Evolutionary conservation across 495 filamentous ascomycete genomes (phyloP), one percentile per base, ranked within the genome.

Genomic region (Tuber umbilicatum): DNA sequence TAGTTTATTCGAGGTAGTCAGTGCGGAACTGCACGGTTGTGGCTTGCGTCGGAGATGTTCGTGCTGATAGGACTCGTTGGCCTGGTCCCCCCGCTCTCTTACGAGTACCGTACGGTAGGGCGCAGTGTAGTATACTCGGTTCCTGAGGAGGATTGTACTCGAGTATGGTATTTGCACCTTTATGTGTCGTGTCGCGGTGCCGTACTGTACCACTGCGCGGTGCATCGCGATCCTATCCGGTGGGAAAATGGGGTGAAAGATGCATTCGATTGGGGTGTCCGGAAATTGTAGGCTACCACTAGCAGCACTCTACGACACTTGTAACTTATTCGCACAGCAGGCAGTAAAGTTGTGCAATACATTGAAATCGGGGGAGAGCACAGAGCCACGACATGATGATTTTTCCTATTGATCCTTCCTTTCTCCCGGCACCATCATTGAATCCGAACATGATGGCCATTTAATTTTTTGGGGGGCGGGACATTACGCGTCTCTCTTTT

Each of bases 401-500:
- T 35, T 64, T 60, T 60, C 50, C 31, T 21, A 45, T 16, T 45
- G 1, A 21, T 45, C 42, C 21, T n/a, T n/a, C 5, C 45, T n/a
- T 7, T 50, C 45, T 50, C 43, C 5, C 45, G 21, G 1, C 21
- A 7, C 23, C 55, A 64, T 35, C 50, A 27, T n/a, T 2, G 50
- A 55, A 55, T 55, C 23, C 23, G 12, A 50, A 10, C 7, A 50
- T 50, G 45, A 64, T 35, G 55, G 55, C 27, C 31, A 5, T 64
- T 64, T 35, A 17, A 35, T 64, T 31, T 31, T 16, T 16, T 43
- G 42, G 42, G 42, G 17, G 2, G 55, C 27, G n/a, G 7, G 50
- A 60, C 50, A 35, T 64, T 64, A 64, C 55, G 55, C 55, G 55
- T 64, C 55, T 64, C 31, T 64, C n/a, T 64, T 17, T 64, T 50